Base-by-base conservation (phyloP, 140 eudicot genomes). In the Ambrosia hybrid region DNA sequence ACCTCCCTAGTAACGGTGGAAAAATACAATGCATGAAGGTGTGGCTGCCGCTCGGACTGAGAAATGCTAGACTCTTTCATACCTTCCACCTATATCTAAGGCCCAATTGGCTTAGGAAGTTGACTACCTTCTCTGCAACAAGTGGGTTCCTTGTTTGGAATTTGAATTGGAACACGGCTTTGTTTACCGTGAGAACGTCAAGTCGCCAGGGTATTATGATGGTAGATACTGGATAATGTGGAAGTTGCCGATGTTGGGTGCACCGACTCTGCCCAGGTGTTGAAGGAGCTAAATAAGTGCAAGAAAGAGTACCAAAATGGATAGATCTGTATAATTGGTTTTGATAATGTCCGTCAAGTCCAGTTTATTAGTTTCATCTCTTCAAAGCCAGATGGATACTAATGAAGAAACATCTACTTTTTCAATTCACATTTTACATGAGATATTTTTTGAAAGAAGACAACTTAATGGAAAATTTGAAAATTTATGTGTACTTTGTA, bases 71-170 rank as follows among this genome's bases (percentile, higher is more conserved):
- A 88, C 91, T 13, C 81, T 88, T 15, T 88, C 95, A 0, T 88
- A 88, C 88, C 86, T 88, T 51, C 95, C 95, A 5, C 57, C 77
- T 4, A 77, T 88, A 6, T 3, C 80, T 9, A 13, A 26, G 0
- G 79, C 57, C 15, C n/a, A 48, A 11, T 58, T 85, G 82, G 57
- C 77, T 9, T 76, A 73, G 78, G 86, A 91, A 81, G 75, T 88
- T 4, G 88, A 91, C 16, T 91, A 88, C 77, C 97, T 91, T 68
- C 77, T 91, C 45, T 77, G 80, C 43, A 46, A 3, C 36, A 81
- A 81, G 52, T 83, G 88, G 93, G 82, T 91, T 73, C 97, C 96
- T 52, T 91, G 97, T 85, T 68, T 91, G 43, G 97, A 91, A 62
- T 91, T 91, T 76, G 89, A 83, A 13, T 2, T 67, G 62, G 65